Base-by-base conservation (phyloP, 495 filamentous ascomycete species). In the Clavariopsis aquatica region DNA sequence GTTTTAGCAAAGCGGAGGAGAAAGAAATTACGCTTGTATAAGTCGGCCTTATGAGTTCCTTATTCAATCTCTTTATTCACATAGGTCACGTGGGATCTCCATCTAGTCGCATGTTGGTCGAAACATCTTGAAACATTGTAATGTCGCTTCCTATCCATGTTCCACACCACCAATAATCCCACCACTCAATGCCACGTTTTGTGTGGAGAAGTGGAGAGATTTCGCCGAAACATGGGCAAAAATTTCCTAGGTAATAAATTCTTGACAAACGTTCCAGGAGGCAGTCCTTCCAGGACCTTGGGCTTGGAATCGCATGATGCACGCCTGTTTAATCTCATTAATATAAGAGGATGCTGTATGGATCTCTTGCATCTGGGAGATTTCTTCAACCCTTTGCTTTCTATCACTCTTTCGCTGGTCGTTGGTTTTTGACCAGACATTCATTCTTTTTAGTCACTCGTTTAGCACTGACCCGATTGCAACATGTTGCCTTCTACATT, bases 401-500 rank as follows among this genome's bases (percentile, higher is more conserved):
- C 38, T n/a, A 17, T 43, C 38, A 43, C 4, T 43, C 13, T 2
- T 43, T 43, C 38, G 38, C 38, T 43, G 38, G 38, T 43, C 38
- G 38, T 43, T 43, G 5, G 38, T 43, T 43, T 17, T 8, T 43
- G 38, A 4, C n/a, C n/a, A n/a, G 22, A 22, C 45, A 5, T 6
- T 51, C 19, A 20, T 51, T 51, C 19, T 17, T 43, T 49, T 57
- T 34, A 57, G 54, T 57, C 54, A 57, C 20, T 57, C 54, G 20
- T 57, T 57, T 57, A 24, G 19, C n/a, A 41, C 38, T 34, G 41
- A 59, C 56, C 55, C 56, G 43, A 59, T 49, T 59, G 56, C 56
- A 59, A 59, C 56, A 59, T 59, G 56, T 59, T 59, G 43, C 56
- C 20, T 47, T 59, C 56, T 23, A 59, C 56, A 23, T 49, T 59